These are phyloP conservation scores for Helianthus tuberosus DNA, from an alignment of 129 eudicot species.

Conservation along the genomic window DNA sequence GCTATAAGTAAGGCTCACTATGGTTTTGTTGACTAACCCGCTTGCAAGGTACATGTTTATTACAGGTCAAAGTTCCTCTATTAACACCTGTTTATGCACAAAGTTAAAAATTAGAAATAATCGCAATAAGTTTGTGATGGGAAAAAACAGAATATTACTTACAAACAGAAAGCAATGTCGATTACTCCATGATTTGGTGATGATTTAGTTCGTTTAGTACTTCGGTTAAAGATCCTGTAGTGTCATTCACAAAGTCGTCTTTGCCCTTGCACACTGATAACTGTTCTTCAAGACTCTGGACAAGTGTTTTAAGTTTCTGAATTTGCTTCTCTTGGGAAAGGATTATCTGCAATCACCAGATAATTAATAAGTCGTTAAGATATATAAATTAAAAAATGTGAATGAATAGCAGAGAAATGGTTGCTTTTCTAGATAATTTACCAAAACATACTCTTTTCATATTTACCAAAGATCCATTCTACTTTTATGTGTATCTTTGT, in stretches of 20 bases:
- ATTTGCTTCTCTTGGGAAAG: slow-evolving; percentile 55
- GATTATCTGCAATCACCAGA: slow-evolving; percentile 44
- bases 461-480: too few species aligned
- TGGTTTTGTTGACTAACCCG: slow-evolving; percentile 39
- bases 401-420: background rate
- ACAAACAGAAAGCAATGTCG: too few species aligned
- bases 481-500: too few species aligned
- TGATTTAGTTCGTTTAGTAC: slow-evolving; percentile 43
- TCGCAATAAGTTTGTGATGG: background rate
- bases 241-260: slow-evolving; percentile 37
- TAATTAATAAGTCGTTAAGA: slow-evolving; percentile 13
- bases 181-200: slow-evolving; percentile 43
- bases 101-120: background rate
- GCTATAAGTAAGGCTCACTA: slow-evolving; percentile 19
- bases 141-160: slow-evolving; percentile 19
- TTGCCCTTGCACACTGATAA: slow-evolving; percentile 43
- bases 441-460: too few species aligned
- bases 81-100: slow-evolving; percentile 31
- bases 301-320: slow-evolving; percentile 51
- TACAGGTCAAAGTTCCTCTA: slow-evolving; percentile 12
- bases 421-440: background rate
- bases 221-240: slow-evolving; percentile 38
- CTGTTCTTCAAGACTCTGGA: slow-evolving; percentile 50
- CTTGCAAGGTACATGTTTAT: slow-evolving; percentile 26
- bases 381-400: background rate